These are phyloP conservation scores for Penstemon davidsonii DNA, from an alignment of 257 asterid species.

Conservation along the genomic window DNA sequence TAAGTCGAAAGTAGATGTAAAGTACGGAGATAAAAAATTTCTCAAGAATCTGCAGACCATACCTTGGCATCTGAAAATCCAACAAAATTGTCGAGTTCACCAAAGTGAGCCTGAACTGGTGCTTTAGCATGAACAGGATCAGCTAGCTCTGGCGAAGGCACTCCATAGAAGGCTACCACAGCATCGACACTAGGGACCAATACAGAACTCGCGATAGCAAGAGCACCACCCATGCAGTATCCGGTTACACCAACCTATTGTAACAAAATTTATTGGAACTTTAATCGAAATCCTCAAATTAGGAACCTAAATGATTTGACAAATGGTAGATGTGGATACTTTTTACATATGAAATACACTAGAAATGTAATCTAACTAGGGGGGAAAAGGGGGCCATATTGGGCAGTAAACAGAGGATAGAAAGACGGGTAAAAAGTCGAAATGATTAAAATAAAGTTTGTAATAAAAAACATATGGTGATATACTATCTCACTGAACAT, in stretches of 20 bases:
- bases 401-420: too few relatives aligned
- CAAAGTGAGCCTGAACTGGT: constrained; percentile 98
- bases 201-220: constrained; percentile 92
- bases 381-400: too few relatives aligned
- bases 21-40: constrained; percentile 5
- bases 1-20: not conserved
- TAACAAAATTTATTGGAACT: constrained; percentile 13
- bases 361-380: not conserved
- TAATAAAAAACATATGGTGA: too few relatives aligned
- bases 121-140: constrained; percentile 82
- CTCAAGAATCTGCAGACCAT: too few relatives aligned
- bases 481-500: too few relatives aligned
- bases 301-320: not conserved
- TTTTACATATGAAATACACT: not conserved
- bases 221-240: constrained; percentile 99
- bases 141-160: constrained; percentile 84
- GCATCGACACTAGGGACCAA: constrained; percentile 78
- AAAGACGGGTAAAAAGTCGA: too few relatives aligned
- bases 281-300: not conserved
- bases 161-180: constrained; percentile 91
- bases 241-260: constrained; percentile 91
- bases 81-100: constrained; percentile 66
- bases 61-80: constrained; percentile 96
- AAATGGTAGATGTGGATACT: not conserved
- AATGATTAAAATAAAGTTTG: too few relatives aligned